Evolutionary conservation across 345 rosid genomes (phyloP), one percentile per base, ranked within the genome.

Genomic region (Gossypium rotundifolium): DNA sequence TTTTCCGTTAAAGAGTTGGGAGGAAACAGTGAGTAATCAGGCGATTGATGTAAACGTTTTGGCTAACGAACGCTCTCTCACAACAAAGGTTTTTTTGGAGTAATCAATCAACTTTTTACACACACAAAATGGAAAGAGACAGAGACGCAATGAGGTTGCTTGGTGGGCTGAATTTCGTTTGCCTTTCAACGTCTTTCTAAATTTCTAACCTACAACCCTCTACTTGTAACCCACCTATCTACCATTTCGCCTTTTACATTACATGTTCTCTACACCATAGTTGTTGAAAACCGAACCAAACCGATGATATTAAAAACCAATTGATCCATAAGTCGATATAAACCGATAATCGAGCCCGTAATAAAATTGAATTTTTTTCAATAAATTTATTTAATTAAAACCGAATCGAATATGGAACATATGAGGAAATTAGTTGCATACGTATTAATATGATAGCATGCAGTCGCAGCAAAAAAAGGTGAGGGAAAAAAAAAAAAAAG

Each of bases 161-260:
- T 88, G 86, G 84, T 83, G 81, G 88, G 82, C 82, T 82, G 79
- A 71, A 67, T 81, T 90, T 85, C 81, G 89, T 87, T 91, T 83
- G 82, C 83, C 89, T 91, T 87, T 91, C 97, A 89, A 88, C 92
- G 73, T 89, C 94, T 75, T 76, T 69, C 64, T 81, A 71, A 85
- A 83, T 84, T 83, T 89, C 88, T 77, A 84, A 85, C 87, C 89
- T 84, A 84, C 87, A 82, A 74, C 84, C 38, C 38, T 75, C 86
- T 84, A 85, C 84, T 87, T 84, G 80, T 83, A 90, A 90, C 88
- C 93, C 85, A 87, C 88, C 89, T 81, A 62, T 53, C 70, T 65
- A 65, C 77, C 52, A n/a, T 22, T 44, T 38, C 18, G 2, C 14
- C 51, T 0, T 52, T 9, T 52, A 4, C 74, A 20, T 61, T 3